Base-by-base conservation (phyloP, 768 basidiomycete species). In the Lactarius tabidus region DNA sequence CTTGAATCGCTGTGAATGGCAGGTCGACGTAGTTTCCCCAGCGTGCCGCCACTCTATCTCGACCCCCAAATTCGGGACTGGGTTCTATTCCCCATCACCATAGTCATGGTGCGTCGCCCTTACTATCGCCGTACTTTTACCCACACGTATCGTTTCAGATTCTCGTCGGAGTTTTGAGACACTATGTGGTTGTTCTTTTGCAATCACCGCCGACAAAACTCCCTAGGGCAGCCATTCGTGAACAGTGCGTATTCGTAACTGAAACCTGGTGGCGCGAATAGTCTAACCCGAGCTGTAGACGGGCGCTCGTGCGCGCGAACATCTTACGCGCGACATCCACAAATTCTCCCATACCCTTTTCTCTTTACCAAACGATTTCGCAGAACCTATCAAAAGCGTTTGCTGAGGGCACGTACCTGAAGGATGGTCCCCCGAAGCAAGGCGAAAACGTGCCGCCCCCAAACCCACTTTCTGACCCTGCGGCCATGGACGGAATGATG, bases 401-500 rank as follows among this genome's bases (percentile, higher is more conserved):
- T 73, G 81, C 79, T 51, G 78, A 81, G 2, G 96, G 96, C 29
- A 83, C 81, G 10, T 98, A 91, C 75, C 87, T 98, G 67, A 96
- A 96, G 73, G 89, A 93, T 60, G 88, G 89, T 0, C 86, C 88
- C 18, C 85, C 89, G 31, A 87, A 84, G 51, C 79, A 81, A 56
- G 88, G 88, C 69, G 80, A 73, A 26, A 77, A 85, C 0, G 71
- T 81, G 33, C 70, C 82, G 2, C 84, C 92, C 28, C 82, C 89
- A 18, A 96, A 94, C 71, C 92, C 95, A 0, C 82, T 98, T 74
- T 84, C 85, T 15, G 96, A 98, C 79, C 93, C 93, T 9, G 85
- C 85, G 57, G 87, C 89, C 53, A 96, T 98, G 94, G 96, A 98
- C 69, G 92, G 91, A 43, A 95, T 98, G 93, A 96, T 98, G 95